phyloP scores from a whole-genome alignment of 768 basidiomycete species.

The Termitomyces heimii region DNA sequence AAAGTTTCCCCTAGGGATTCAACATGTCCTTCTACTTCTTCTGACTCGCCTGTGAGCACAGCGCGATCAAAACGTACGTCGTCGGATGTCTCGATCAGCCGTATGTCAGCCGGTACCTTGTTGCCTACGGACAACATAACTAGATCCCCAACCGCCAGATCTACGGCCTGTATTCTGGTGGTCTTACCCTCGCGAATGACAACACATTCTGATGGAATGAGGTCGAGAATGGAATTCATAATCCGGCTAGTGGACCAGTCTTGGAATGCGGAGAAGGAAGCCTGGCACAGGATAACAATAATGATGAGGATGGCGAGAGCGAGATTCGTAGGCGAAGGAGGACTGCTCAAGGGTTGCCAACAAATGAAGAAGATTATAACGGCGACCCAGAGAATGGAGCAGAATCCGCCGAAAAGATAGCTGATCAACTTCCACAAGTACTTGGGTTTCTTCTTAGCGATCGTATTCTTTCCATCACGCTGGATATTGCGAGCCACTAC shows the following conservation, averaged over 20 bases:
- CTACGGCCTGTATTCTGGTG: slow-evolving; percentile 7
- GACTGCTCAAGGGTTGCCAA: slow-evolving; percentile 6
- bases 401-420: slow-evolving; percentile 11
- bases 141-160: slow-evolving; percentile 9
- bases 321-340: slow-evolving; percentile 9
- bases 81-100: slow-evolving; percentile 43
- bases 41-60: slow-evolving; percentile 47
- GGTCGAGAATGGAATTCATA: slow-evolving; percentile 14
- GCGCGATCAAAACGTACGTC: slow-evolving; percentile 49
- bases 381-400: slow-evolving; percentile 10
- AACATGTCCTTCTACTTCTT: slow-evolving; percentile 37
- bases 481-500: slow-evolving; percentile 4
- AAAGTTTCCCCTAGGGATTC: slow-evolving; percentile 43
- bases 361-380: slow-evolving; percentile 12
- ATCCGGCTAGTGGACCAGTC: slow-evolving; percentile 10
- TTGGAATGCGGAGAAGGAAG: slow-evolving; percentile 8
- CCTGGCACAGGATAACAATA: slow-evolving; percentile 5
- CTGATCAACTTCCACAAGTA: slow-evolving; percentile 6
- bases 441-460: slow-evolving; percentile 1
- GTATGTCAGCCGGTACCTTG: slow-evolving; percentile 32
- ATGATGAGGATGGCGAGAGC: slow-evolving; percentile 11
- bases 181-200: slow-evolving; percentile 8
- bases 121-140: slow-evolving; percentile 8
- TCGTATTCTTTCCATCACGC: slow-evolving; percentile 10
- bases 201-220: slow-evolving; percentile 9